These are phyloP conservation scores for Evernia prunastri DNA, from an alignment of 495 filamentous ascomycete species.

Conservation along the genomic window DNA sequence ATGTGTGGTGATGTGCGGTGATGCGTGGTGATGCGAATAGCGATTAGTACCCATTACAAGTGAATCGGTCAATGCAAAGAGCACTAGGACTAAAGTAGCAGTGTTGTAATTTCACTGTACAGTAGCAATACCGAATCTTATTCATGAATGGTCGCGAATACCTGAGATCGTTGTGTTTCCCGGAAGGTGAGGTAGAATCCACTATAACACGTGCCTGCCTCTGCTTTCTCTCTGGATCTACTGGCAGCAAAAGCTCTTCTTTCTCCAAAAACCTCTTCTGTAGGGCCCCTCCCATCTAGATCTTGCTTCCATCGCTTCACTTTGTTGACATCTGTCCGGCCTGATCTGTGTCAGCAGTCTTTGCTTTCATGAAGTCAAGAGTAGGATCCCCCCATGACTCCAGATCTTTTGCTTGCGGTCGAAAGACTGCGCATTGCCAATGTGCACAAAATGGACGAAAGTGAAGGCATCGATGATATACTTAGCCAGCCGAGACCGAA, in stretches of 20 bases:
- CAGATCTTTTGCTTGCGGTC: slow-evolving; percentile 29
- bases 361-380: not conserved
- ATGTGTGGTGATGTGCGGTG: slow-evolving; percentile 12
- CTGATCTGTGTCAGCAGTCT: not conserved
- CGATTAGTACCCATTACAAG: too few species aligned
- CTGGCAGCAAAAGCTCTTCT: not conserved
- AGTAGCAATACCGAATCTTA: not conserved
- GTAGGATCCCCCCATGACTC: slow-evolving; percentile 22
- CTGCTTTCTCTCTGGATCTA: not conserved
- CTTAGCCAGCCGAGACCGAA: slow-evolving; percentile 48
- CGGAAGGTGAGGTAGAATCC: not conserved
- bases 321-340: not conserved
- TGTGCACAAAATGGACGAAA: slow-evolving; percentile 12
- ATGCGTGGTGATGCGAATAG: slow-evolving; percentile 6
- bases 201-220: not conserved
- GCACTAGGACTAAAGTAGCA: not conserved
- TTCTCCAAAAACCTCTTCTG: not conserved
- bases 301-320: not conserved
- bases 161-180: not conserved
- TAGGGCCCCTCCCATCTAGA: not conserved
- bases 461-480: slow-evolving; percentile 50
- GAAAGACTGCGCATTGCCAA: slow-evolving; percentile 17
- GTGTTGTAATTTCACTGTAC: not conserved
- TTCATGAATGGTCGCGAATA: not conserved
- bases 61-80: not conserved